Evolutionary conservation across 2,329 filamentous ascomycete genomes (phyloP), one percentile per base, ranked within the genome.

Genomic region (Aspergillus intermedius): DNA sequence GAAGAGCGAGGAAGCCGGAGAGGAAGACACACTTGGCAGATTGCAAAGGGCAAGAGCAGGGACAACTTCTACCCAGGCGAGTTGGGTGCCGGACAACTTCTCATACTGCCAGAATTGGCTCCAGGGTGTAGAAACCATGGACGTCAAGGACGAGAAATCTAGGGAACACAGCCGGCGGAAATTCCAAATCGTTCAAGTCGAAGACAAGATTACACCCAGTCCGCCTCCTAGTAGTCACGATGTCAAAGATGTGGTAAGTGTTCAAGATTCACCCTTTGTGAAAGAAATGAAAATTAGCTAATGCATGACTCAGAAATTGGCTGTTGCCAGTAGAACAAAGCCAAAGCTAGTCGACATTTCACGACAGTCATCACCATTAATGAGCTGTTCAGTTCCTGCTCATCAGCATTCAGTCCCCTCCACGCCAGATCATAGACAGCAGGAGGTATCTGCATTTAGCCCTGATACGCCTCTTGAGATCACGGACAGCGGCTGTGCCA

Each of bases 311-410:
- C 44, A 68, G 65, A 58, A 60, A 46, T 62, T 66, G 42, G 62
- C 62, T 7, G 60, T 70, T 25, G 64, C 65, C 19, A 68, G 62
- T 48, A 70, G 63, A 53, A 62, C 59, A 6, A 66, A 66, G 41
- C 67, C 67, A 2, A 69, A 66, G 45, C 53, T 70, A 4, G 67
- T 70, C 10, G 65, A 70, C 19, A 69, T 70, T 19, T 65, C 67
- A 13, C 60, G 64, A 44, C 66, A 67, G 34, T 65, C 67, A 2
- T 68, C 63, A 7, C 60, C 58, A 8, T 53, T 57, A 4, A 63
- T 62, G 49, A 54, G 59, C 46, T 47, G 54, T 49, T 50, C 59
- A 22, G 49, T 60, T 9, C 58, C 60, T 4, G 60, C 59, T 5
- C 56, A 56, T 8, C 58, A 58, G 12, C 57, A 60, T 12, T 50